Conservation (phyloP, 2,329 filamentous ascomycete genomes). For the Mollisia scopiformis region DNA sequence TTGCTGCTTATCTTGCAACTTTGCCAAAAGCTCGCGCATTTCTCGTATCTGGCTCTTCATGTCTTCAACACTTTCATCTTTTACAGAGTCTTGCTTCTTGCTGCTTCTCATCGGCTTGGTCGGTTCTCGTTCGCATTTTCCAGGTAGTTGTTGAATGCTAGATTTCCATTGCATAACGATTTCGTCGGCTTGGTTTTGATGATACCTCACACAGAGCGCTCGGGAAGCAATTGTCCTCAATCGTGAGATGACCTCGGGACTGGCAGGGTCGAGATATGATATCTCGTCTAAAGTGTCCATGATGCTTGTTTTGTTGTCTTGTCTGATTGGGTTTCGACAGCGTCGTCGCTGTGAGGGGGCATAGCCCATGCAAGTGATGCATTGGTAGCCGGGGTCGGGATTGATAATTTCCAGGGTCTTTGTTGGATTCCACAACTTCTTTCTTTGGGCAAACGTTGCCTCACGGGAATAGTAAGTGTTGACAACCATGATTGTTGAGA, state of each 20-base stretch:
- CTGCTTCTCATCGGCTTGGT: neutral
- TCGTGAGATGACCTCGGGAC: slow-evolving; percentile 7
- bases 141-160: slow-evolving; percentile 9
- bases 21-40: too few species aligned
- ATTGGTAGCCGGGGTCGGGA: slow-evolving; percentile 9
- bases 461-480: slow-evolving; percentile 1
- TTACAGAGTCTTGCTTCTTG: slow-evolving; percentile 3
- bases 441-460: neutral
- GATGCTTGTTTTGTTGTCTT: slow-evolving; percentile 15
- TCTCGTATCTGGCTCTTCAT: too few species aligned
- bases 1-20: too few species aligned
- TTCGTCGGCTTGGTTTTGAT: slow-evolving; percentile 17
- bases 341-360: slow-evolving; percentile 22
- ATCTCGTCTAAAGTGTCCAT: slow-evolving; percentile 16
- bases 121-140: neutral
- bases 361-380: slow-evolving; percentile 21
- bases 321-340: slow-evolving; percentile 17
- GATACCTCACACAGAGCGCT: slow-evolving; percentile 21
- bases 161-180: slow-evolving; percentile 18
- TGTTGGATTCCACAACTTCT: slow-evolving; percentile 22
- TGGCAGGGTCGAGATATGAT: slow-evolving; percentile 17
- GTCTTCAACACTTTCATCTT: neutral
- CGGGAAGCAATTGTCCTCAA: slow-evolving; percentile 12
- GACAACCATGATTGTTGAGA: neutral
- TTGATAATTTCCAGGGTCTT: slow-evolving; percentile 22